These are phyloP conservation scores for Penicillium canariense DNA, from an alignment of 495 filamentous ascomycete genomes.

Conservation along the genomic window DNA sequence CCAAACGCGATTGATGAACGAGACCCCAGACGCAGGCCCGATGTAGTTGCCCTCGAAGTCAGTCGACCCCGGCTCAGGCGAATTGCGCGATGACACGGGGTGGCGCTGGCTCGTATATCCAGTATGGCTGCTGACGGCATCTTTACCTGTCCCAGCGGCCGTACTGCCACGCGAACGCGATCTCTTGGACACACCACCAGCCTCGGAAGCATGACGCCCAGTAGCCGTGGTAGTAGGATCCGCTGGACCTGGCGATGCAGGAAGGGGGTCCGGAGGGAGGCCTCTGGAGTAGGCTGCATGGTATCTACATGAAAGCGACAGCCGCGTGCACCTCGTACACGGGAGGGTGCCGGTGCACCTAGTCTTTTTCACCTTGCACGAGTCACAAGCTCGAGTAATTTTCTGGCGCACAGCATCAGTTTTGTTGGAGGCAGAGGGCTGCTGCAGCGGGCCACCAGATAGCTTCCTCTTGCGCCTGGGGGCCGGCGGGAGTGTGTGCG, in stretches of 20 bases:
- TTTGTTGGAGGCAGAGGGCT: conserved; percentile 18
- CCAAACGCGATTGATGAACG: conserved; percentile 49
- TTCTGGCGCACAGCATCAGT: conserved; percentile 33
- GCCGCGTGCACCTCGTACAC: conserved; percentile 39
- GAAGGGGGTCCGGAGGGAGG: conserved; percentile 41
- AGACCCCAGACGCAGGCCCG: conserved; percentile 45
- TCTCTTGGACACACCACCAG: conserved; percentile 7
- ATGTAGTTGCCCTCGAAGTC: conserved; percentile 49
- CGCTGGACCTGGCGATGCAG: conserved; percentile 21
- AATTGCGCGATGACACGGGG: conserved; percentile 31
- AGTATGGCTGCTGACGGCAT: conserved; percentile 7
- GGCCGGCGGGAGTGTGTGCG: background rate
- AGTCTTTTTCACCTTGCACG: conserved; percentile 48
- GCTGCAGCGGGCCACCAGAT: conserved; percentile 14
- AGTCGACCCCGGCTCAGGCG: conserved; percentile 44
- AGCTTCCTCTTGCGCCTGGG: conserved; percentile 33
- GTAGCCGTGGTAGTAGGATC: background rate
- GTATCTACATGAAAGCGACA: conserved; percentile 43
- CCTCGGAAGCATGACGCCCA: conserved; percentile 4
- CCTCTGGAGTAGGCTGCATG: conserved; percentile 46
- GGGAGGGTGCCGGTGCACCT: conserved; percentile 47
- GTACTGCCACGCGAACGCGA: conserved; percentile 12
- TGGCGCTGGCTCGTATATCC: conserved; percentile 3
- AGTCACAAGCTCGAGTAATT: conserved; percentile 49
- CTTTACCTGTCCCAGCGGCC: background rate